Percentiles rank a stretch among this genome's conserved stretches.
These are phyloP conservation scores for Cadophora sp. DNA, from an alignment of 2,329 filamentous ascomycete genomes.

Conservation along the genomic window DNA sequence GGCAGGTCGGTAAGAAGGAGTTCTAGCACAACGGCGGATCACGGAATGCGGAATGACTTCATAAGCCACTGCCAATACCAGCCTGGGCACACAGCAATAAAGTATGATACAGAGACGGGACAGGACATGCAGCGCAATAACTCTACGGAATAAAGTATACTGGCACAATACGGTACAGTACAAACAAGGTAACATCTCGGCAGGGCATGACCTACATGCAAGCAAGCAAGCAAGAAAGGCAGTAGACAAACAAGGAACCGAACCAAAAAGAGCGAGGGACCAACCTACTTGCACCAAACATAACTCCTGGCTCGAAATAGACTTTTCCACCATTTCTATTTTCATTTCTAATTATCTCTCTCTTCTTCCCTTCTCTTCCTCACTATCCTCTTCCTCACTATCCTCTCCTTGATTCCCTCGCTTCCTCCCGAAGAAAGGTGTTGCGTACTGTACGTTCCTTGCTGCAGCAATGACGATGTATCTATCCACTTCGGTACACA, in stretches of 20 bases:
- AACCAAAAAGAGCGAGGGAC: not conserved
- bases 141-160: no score
- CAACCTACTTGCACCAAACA: not conserved
- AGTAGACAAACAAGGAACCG: no score
- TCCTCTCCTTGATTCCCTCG: not conserved
- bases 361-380: not conserved
- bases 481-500: no score
- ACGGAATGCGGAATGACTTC: constrained; percentile 15
- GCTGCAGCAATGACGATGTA: not conserved
- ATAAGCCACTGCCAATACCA: not conserved
- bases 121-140: not conserved
- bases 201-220: not conserved
- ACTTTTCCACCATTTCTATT: not conserved
- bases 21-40: not conserved
- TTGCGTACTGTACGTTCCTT: no score
- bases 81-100: not conserved
- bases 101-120: no score
- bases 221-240: not conserved
- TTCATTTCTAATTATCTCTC: not conserved
- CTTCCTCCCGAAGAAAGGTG: no score
- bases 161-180: not conserved
- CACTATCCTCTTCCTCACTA: no score
- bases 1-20: no score
- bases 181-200: constrained; percentile 9
- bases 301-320: not conserved